Conservation (phyloP, 1,284 basidiomycete genomes). For the Chalciporus sp. region DNA sequence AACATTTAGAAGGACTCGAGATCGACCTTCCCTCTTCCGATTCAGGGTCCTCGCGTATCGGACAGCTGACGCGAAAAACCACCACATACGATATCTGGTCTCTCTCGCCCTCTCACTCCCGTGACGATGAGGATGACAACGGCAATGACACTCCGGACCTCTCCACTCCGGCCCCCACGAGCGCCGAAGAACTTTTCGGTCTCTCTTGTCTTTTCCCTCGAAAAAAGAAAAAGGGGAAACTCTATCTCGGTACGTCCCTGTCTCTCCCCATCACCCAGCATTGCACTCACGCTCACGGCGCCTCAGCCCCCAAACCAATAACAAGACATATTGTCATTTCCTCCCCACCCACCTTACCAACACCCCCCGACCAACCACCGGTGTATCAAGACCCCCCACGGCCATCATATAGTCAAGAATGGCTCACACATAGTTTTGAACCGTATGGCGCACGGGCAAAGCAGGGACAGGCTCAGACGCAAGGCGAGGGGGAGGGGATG, state of each 20-base stretch:
- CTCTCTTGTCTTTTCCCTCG: conserved; percentile 67
- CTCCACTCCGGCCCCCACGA: conserved; percentile 21
- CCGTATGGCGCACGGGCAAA: conserved; percentile 57
- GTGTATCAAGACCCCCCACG: conserved; percentile 56
- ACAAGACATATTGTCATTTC: conserved; percentile 59
- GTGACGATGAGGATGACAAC: conserved; percentile 42
- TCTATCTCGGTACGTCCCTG: conserved; percentile 60
- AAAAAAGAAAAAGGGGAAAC: conserved; percentile 55
- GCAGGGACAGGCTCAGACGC: background rate
- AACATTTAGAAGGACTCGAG: conserved; percentile 54
- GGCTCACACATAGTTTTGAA: conserved; percentile 64
- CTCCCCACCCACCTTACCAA: conserved; percentile 47
- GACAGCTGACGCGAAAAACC: conserved; percentile 53
- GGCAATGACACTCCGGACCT: conserved; percentile 17
- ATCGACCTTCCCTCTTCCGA: conserved; percentile 44
- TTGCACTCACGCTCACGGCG: background rate
- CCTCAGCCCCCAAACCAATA: conserved; percentile 59
- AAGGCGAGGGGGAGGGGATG: background rate
- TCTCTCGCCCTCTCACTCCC: conserved; percentile 23
- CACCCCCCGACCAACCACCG: conserved; percentile 28
- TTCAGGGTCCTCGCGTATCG: conserved; percentile 42
- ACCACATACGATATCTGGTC: conserved; percentile 66
- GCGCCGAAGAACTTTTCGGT: conserved; percentile 63
- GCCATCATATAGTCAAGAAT: conserved; percentile 55
- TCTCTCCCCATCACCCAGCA: no score